phyloP scores from a whole-genome alignment of 2,329 filamentous ascomycete species.

The Emmonsia crescens region DNA sequence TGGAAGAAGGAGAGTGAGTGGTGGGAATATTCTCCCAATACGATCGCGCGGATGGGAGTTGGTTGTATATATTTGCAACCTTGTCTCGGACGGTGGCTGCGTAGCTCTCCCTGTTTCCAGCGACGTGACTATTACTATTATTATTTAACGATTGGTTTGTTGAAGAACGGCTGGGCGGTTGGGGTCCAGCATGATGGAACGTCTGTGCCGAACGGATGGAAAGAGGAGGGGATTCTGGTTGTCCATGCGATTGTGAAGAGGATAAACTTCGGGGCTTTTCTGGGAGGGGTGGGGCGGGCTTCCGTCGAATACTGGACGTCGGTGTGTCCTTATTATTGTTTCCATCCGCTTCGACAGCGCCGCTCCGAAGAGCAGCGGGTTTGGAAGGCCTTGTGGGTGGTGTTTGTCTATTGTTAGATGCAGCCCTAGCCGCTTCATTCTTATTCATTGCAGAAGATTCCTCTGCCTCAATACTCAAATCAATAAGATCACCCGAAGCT shows the following conservation, averaged over 20 bases:
- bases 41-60: constrained; percentile 12
- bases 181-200: neutral
- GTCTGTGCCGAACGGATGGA: neutral
- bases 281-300: constrained; percentile 13
- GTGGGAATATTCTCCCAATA: constrained; percentile 19
- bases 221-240: neutral
- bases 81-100: constrained; percentile 11
- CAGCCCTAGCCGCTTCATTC: constrained; percentile 17
- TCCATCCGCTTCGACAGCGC: constrained; percentile 6
- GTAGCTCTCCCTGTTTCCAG: constrained; percentile 10
- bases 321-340: constrained; percentile 1
- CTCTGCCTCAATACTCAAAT: constrained; percentile 23
- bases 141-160: neutral
- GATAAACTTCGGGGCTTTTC: constrained; percentile 10
- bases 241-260: neutral
- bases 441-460: constrained; percentile 17
- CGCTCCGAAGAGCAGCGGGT: constrained; percentile 24
- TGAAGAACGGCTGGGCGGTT: neutral
- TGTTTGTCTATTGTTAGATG: constrained; percentile 14
- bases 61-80: constrained; percentile 13
- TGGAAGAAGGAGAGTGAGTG: constrained; percentile 13
- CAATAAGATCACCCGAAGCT: constrained; percentile 28
- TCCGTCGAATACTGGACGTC: constrained; percentile 8
- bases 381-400: constrained; percentile 37
- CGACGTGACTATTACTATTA: neutral